phyloP scores from a whole-genome alignment of 2,329 filamentous ascomycete genomes.

The Sporothrix brunneoviolacea region DNA sequence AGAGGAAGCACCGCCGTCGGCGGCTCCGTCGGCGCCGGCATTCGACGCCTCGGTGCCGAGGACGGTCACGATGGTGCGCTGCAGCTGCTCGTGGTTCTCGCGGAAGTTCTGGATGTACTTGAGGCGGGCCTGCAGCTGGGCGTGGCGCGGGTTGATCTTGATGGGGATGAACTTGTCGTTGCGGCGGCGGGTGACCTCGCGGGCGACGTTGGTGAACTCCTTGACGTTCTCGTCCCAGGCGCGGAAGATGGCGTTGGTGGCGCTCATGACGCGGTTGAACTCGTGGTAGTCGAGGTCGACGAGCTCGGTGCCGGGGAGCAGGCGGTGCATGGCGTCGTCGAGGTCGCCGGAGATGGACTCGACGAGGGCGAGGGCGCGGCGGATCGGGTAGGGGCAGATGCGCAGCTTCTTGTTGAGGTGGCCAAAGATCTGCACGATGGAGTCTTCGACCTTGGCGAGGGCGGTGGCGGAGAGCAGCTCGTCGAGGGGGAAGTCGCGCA shows the following conservation, averaged over 20 bases:
- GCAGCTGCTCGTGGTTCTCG: conserved; percentile 94
- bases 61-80: conserved; percentile 95
- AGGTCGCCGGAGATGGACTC: conserved; percentile 94
- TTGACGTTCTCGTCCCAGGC: conserved; percentile 96
- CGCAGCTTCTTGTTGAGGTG: conserved; percentile 98
- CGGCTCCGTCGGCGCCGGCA: conserved; percentile 38
- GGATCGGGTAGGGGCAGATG: conserved; percentile 91
- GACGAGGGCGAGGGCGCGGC: conserved; percentile 84
- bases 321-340: conserved; percentile 74
- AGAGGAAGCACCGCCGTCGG: conserved; percentile 54
- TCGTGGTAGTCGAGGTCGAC: conserved; percentile 91
- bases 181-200: conserved; percentile 85
- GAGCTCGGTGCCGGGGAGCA: conserved; percentile 79
- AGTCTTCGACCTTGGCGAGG: conserved; percentile 79
- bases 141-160: conserved; percentile 85
- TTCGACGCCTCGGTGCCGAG: conserved; percentile 62
- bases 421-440: conserved; percentile 79
- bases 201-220: conserved; percentile 94
- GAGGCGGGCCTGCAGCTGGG: conserved; percentile 80
- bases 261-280: conserved; percentile 78
- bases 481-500: conserved; percentile 95
- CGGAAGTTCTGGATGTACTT: conserved; percentile 93
- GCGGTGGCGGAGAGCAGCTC: conserved; percentile 90
- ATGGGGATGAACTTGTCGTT: conserved; percentile 99
- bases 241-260: conserved; percentile 77